Evolutionary conservation across 805 yeast species (phyloP).

Genomic region (Metschnikowia hibisci): DNA sequence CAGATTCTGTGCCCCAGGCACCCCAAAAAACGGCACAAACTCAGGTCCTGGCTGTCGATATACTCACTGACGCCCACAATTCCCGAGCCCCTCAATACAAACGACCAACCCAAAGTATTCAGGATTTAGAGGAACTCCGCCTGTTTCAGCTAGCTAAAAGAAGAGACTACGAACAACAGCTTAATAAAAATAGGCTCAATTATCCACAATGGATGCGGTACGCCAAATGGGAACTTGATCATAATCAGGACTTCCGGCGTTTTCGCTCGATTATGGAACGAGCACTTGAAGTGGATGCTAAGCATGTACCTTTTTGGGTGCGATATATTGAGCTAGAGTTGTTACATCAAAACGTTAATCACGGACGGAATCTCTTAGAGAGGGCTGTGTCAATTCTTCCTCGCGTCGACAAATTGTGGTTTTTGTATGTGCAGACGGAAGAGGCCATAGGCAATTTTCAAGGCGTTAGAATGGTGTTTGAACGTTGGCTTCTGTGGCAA

Average conservation of each 20-base stretch:
- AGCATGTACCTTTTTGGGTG: slow-evolving; percentile 81
- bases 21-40: slow-evolving; percentile 32
- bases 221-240: slow-evolving; percentile 78
- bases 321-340: slow-evolving; percentile 78
- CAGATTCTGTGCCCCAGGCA: background rate
- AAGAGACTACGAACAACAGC: slow-evolving; percentile 79
- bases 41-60: slow-evolving; percentile 63
- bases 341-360: slow-evolving; percentile 68
- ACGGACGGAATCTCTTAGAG: slow-evolving; percentile 81
- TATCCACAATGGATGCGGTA: slow-evolving; percentile 88
- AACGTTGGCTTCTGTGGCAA: slow-evolving; percentile 77
- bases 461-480: slow-evolving; percentile 63
- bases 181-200: slow-evolving; percentile 78
- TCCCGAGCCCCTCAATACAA: slow-evolving; percentile 36
- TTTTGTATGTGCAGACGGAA: slow-evolving; percentile 73
- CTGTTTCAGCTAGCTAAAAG: slow-evolving; percentile 76
- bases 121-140: slow-evolving; percentile 74
- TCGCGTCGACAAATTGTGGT: slow-evolving; percentile 82
- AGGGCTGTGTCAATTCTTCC: slow-evolving; percentile 75
- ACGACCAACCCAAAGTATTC: slow-evolving; percentile 47
- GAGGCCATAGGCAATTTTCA: slow-evolving; percentile 65
- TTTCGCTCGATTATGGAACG: slow-evolving; percentile 88
- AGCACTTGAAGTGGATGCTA: slow-evolving; percentile 71
- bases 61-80: slow-evolving; percentile 59
- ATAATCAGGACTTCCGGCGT: slow-evolving; percentile 68